Base-by-base conservation (phyloP, 495 filamentous ascomycete genomes). In the Xylaria acuta region DNA sequence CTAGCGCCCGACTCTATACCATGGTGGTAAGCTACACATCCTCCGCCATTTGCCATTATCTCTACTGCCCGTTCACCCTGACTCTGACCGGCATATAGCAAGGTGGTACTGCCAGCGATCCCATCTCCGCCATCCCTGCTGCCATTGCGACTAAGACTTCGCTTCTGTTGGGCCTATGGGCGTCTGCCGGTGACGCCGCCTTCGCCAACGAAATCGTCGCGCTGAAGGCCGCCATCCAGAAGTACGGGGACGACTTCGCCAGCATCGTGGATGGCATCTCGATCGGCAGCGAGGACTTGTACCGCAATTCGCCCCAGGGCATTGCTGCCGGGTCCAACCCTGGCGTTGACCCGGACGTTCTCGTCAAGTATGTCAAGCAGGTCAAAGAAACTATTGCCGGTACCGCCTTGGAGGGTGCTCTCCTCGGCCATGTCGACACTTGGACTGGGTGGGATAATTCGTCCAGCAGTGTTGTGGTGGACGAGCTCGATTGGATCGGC, bases 341-440 rank as follows among this genome's bases (percentile, higher is more conserved):
- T 40, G 91, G 90, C 70, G 82, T 87, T 34, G 81, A 84, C 38
- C 90, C 93, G 12, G 83, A 85, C 47, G 83, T 80, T 18, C 80
- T 95, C 59, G 88, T 85, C 75, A 76, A 80, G 64, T 93, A 91
- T 85, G 94, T 95, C 84, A 78, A 86, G 60, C 82, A 90, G 78
- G 88, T 91, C 71, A 86, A 89, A 65, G 77, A 82, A 9, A 80
- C 86, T 71, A 88, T 95, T 75, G 68, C 81, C 12, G 86, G 86
- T 73, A 93, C 93, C 45, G 70, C 76, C 56, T 83, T 93, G 68
- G 83, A 83, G 49, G 79, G 78, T 51, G 84, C 82, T 45, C 83
- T 88, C 14, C 83, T 97, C 75, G 94, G 95, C 54, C 93, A 97
- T 81, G 94, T 97, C 78, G 94, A 97, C 81, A 97, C 94, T 69